Evolutionary conservation across 306 rosid species (phyloP).

Genomic region (Ziziphus jujuba): DNA sequence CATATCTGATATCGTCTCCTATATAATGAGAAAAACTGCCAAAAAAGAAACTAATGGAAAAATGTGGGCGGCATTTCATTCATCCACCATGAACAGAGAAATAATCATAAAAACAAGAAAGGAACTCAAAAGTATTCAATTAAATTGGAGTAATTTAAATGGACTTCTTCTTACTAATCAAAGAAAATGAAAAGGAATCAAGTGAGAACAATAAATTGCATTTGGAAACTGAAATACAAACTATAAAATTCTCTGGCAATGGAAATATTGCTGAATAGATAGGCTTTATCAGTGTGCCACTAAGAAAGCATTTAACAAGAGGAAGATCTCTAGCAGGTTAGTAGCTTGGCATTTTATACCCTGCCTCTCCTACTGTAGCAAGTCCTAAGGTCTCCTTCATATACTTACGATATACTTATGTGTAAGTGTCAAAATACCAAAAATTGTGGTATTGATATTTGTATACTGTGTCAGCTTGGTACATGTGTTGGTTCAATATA

Average conservation of each 20-base stretch:
- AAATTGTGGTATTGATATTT: no score
- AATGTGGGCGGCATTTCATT: no score
- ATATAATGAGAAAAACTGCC: no score
- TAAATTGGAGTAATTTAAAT: background rate
- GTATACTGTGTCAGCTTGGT: no score
- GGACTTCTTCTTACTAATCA: background rate
- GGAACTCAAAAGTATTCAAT: no score
- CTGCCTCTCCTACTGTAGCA: constrained; percentile 77
- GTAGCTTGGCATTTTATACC: constrained; percentile 84
- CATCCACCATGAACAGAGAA: no score
- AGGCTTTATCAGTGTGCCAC: constrained; percentile 37
- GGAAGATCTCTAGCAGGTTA: constrained; percentile 74
- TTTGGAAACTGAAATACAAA: background rate
- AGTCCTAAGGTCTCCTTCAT: constrained; percentile 59
- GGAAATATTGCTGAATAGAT: background rate
- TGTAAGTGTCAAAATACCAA: no score
- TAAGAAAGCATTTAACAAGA: constrained; percentile 57
- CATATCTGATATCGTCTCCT: no score
- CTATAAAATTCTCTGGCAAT: background rate
- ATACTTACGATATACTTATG: no score
- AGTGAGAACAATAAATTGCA: background rate
- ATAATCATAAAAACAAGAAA: no score
- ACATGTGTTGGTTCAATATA: no score
- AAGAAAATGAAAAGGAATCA: background rate
- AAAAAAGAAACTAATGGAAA: no score